phyloP scores from a whole-genome alignment of 2,329 filamentous ascomycete species.

The Botryotinia calthae region DNA sequence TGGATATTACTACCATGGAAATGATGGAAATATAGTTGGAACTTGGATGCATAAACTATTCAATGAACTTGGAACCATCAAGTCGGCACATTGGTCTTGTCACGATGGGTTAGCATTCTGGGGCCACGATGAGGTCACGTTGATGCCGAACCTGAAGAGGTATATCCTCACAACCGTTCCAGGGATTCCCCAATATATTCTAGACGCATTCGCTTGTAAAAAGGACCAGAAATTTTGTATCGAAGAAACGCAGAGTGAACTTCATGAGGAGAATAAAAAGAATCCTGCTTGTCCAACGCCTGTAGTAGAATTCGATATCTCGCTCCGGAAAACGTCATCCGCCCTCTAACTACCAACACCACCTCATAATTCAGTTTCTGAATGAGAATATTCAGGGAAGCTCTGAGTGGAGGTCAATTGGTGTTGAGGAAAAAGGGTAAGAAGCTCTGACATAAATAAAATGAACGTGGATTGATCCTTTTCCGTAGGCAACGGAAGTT shows the following conservation, averaged over 20 bases:
- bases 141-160: background rate
- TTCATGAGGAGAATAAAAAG: background rate
- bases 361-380: background rate
- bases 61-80: background rate
- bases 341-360: rapidly evolving
- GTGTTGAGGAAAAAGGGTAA: background rate
- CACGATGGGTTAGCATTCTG: background rate
- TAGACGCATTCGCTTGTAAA: background rate
- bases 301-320: background rate
- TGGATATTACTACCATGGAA: background rate
- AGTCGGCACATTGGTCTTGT: background rate
- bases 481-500: background rate
- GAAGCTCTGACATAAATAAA: background rate
- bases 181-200: background rate
- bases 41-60: background rate
- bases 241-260: background rate
- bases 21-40: background rate
- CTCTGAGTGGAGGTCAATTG: background rate
- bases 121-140: background rate
- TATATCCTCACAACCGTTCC: background rate
- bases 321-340: too few relatives aligned
- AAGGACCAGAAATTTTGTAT: background rate
- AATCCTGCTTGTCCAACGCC: background rate
- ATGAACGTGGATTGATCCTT: background rate
- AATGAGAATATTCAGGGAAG: background rate